Base-by-base conservation (phyloP, 2,329 filamentous ascomycete species). In the Pseudocercospora vitis region DNA sequence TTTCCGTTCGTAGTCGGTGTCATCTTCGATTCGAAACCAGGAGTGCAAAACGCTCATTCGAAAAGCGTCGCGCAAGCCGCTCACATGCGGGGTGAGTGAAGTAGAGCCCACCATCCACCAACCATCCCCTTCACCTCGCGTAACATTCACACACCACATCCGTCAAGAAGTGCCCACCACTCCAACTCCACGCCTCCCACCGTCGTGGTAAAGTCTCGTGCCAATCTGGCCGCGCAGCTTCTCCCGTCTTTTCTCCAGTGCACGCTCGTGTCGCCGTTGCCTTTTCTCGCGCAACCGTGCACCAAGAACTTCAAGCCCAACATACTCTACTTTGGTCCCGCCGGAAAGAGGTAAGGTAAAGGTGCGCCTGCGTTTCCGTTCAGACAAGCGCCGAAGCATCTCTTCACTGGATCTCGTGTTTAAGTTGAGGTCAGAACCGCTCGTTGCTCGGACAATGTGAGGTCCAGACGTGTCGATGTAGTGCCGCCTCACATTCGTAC, bases 191-290 rank as follows among this genome's bases (percentile, higher is more conserved):
- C 46, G 26, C 24, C 24, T 21, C 14, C 46, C 31, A 23, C 46
- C 31, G 7, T 55, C 54, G 44, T 60, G 57, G 24, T 49, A 56
- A 2, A 60, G 44, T 29, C 58, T 33, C 4, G 55, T 55, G 23
- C 55, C 58, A 45, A 85, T 85, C 51, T 75, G 80, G 51, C 75
- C 74, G 58, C 81, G 76, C 47, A 85, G 69, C 53, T 71, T 74
- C 57, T 80, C 74, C 55, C 82, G 72, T 55, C 78, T 70, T 58
- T 75, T 78, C 65, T 84, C 79, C 48, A 75, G 73, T 57, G 71
- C 75, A 50, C 72, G 68, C 53, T 79, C 74, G 46, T 75, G 73
- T 45, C 73, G 71, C 48, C 66, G 65, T 58, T 72, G 70, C 55
- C 71, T 69, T n/a, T 69, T 64, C 37, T 76, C 74, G 31, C 71